phyloP scores from a whole-genome alignment of 257 asterid genomes.

The Ehretia macrophylla region DNA sequence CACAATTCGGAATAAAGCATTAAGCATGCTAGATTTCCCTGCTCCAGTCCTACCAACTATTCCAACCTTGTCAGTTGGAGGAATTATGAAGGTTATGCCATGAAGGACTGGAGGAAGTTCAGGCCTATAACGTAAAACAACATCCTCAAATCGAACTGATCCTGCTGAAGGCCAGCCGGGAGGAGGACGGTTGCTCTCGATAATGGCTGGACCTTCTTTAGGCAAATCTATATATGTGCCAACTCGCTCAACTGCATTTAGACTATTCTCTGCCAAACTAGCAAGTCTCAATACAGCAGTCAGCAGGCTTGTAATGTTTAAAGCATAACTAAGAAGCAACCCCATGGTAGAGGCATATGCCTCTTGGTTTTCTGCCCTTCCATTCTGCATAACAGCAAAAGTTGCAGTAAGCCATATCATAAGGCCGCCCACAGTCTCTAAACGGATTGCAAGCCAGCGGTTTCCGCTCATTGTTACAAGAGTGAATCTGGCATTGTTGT shows the following conservation, averaged over 20 bases:
- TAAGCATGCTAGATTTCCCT: slow-evolving; percentile 97
- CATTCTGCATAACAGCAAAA: slow-evolving; percentile 92
- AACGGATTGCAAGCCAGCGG: slow-evolving; percentile 93
- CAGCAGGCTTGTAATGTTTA: slow-evolving; percentile 77
- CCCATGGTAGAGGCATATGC: slow-evolving; percentile 98
- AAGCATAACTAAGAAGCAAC: slow-evolving; percentile 84
- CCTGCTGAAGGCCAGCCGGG: slow-evolving; percentile 96
- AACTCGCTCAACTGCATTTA: slow-evolving; percentile 89
- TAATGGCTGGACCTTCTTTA: slow-evolving; percentile 58
- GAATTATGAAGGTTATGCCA: slow-evolving; percentile 73
- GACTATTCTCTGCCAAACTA: slow-evolving; percentile 87
- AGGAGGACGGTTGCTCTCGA: slow-evolving; percentile 84
- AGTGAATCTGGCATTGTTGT: slow-evolving; percentile 76
- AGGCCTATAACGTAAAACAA: slow-evolving; percentile 84
- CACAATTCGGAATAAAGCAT: slow-evolving; percentile 89
- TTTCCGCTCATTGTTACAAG: slow-evolving; percentile 89
- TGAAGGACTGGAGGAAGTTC: slow-evolving; percentile 95
- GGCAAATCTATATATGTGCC: slow-evolving; percentile 92
- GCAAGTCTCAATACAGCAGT: slow-evolving; percentile 85
- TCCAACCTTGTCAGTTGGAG: slow-evolving; percentile 91
- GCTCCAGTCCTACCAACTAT: slow-evolving; percentile 99
- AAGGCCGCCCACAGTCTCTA: slow-evolving; percentile 88
- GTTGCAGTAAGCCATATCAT: slow-evolving; percentile 99
- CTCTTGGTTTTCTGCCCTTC: slow-evolving; percentile 73
- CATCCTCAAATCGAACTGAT: slow-evolving; percentile 70